Evolutionary conservation across 371 early-diverging fungal genomes (phyloP), one percentile per base, ranked within the genome.

Genomic region (Mucor lusitanicus): DNA sequence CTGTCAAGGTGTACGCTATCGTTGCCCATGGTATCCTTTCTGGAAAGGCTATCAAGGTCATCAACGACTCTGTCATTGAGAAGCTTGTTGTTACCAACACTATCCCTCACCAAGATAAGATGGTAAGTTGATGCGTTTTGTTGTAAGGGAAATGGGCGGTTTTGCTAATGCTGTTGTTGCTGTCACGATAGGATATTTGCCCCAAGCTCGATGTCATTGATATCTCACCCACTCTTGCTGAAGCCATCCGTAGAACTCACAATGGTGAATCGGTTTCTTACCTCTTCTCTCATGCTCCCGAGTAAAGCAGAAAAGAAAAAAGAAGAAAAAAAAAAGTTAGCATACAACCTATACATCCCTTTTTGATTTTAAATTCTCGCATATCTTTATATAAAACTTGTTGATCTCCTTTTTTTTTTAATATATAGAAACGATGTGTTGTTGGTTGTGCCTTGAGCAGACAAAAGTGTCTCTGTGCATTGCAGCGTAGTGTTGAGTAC

Each of bases 1-100:
- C 98, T 32, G 76, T 85, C 17, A 86, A 90, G 64, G 96, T 99
- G 9, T 98, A 96, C 69, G 97, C 99, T 48, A 92, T 97, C 71
- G 95, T 99, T 46, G 97, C 97, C 37, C 99, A 99, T 72, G 93
- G 92, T 61, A 94, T 96, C 40, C 84, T 97, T 11, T 94, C 94
- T 56, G 98, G 96, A 33, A 93, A 96, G 76, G 96, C 98, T 12
- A 90, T 96, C 66, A 84, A 90, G 65, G 92, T 93, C 27, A 95
- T 97, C 76, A 94, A 94, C 75, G 88, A 92, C 68, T 94, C 94
- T 64, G 84, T 88, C 42, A 85, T 97, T 67, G 91, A 91, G 64
- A 91, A 88, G 66, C 83, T 95, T 3, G 92, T 95, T 9, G 96
- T 97, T 33, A 95, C 95, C 71, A 98, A 97, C 84, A 95, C 97